A percentile compares a stretch with the other conserved stretches of the same genome.
phyloP scores from a whole-genome alignment of 345 rosid genomes.

The Eucalyptus pauciflora region DNA sequence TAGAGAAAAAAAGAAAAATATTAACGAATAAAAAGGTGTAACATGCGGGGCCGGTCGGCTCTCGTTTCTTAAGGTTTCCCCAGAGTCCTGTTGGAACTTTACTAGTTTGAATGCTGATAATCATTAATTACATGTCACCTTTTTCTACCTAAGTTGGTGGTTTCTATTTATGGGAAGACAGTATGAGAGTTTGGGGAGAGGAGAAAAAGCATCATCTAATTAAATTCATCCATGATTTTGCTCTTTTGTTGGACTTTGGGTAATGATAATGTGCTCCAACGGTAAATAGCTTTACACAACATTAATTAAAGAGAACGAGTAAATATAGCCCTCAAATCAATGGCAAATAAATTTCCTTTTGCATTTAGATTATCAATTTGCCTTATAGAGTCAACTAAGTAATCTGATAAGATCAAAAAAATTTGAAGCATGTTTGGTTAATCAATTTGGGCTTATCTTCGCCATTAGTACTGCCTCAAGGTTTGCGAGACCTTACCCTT shows the following conservation, averaged over 20 bases:
- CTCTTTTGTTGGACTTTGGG: neutral
- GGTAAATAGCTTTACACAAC: neutral
- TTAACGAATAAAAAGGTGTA: neutral
- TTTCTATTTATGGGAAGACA: neutral
- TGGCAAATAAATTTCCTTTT: accelerated
- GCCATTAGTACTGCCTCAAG: neutral
- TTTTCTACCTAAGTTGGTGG: neutral
- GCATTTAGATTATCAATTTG: neutral
- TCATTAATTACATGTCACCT: neutral
- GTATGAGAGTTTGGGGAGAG: neutral
- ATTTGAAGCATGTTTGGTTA: neutral
- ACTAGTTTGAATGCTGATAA: neutral
- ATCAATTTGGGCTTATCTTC: neutral
- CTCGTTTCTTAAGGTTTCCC: neutral
- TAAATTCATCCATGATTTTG: neutral
- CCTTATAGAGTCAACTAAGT: neutral
- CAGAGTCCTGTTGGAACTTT: neutral
- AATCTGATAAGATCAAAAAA: no score
- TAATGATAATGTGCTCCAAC: neutral
- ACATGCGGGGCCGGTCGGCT: neutral
- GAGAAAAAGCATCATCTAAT: neutral
- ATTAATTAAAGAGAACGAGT: neutral
- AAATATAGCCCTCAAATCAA: neutral
- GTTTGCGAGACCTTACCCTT: neutral
- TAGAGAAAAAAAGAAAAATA: neutral